These are phyloP conservation scores for Sinapis alba DNA, from an alignment of 441 rosid genomes.

Conservation along the genomic window DNA sequence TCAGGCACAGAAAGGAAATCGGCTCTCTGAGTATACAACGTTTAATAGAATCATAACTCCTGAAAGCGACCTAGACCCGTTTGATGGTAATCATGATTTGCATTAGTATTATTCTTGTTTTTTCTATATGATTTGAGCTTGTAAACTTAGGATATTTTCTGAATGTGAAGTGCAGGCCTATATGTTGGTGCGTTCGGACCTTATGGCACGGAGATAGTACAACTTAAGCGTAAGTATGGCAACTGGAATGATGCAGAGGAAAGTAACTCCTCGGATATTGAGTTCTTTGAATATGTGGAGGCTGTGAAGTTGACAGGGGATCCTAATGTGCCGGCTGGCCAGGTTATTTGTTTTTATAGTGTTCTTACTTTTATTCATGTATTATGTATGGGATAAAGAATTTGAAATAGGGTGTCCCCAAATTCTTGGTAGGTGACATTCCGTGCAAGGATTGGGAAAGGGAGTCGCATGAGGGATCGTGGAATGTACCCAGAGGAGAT, in stretches of 20 bases:
- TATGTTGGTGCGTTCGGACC: constrained; percentile 98
- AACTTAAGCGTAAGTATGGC: constrained; percentile 86
- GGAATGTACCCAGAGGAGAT: constrained; percentile 83
- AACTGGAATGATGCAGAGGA: constrained; percentile 65
- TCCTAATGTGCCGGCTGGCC: constrained; percentile 93
- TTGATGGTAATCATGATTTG: constrained; percentile 57
- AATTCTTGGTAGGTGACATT: constrained; percentile 76
- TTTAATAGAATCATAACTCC: constrained; percentile 69
- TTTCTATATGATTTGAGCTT: background rate
- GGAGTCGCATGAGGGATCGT: constrained; percentile 55
- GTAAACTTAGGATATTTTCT: constrained; percentile 24
- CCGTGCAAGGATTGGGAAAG: constrained; percentile 90
- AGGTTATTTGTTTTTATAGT: constrained; percentile 51
- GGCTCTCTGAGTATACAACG: constrained; percentile 63
- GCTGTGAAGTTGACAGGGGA: constrained; percentile 93
- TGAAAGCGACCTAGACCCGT: constrained; percentile 70
- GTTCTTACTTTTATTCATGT: background rate
- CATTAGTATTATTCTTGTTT: constrained; percentile 18
- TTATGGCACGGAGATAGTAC: constrained; percentile 91
- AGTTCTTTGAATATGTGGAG: constrained; percentile 88
- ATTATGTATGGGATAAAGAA: background rate
- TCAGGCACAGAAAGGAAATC: constrained; percentile 73
- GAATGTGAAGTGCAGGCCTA: constrained; percentile 59
- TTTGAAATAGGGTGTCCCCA: background rate
- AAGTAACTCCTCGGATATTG: constrained; percentile 59